These are phyloP conservation scores for Immersiella caudata DNA, from an alignment of 495 filamentous ascomycete species.

Conservation along the genomic window DNA sequence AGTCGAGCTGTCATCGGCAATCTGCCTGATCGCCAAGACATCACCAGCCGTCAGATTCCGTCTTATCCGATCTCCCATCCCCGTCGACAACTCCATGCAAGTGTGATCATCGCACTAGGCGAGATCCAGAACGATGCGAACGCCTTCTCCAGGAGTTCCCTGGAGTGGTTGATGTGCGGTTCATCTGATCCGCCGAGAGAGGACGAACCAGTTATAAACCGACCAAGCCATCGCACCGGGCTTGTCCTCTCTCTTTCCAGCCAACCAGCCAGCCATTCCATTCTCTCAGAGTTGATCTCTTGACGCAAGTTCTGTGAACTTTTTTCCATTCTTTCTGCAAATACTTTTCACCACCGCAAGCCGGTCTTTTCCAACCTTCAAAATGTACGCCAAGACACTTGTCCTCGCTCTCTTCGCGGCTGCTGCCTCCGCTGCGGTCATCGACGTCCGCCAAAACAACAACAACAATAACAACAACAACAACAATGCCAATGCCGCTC, in stretches of 20 bases:
- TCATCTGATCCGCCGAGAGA: neutral
- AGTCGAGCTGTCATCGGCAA: neutral
- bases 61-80: slow-evolving; percentile 11
- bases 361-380: slow-evolving; percentile 33
- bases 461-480: slow-evolving; percentile 38
- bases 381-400: slow-evolving; percentile 38
- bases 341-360: slow-evolving; percentile 32
- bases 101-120: slow-evolving; percentile 13
- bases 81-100: slow-evolving; percentile 4
- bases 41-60: slow-evolving; percentile 10
- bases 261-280: slow-evolving; percentile 20
- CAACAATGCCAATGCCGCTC: slow-evolving; percentile 29
- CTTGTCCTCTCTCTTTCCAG: slow-evolving; percentile 1
- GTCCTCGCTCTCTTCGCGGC: slow-evolving; percentile 35
- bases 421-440: slow-evolving; percentile 34
- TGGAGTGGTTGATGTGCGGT: neutral
- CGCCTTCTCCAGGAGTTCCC: neutral
- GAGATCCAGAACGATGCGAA: slow-evolving; percentile 15
- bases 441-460: slow-evolving; percentile 44
- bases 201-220: slow-evolving; percentile 12
- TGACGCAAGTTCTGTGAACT: slow-evolving; percentile 36
- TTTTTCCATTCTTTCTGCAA: slow-evolving; percentile 28
- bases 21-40: slow-evolving; percentile 12
- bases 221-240: neutral
- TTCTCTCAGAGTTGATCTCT: slow-evolving; percentile 36